Conservation (phyloP, 257 asterid genomes). For the Petunia axillaris region DNA sequence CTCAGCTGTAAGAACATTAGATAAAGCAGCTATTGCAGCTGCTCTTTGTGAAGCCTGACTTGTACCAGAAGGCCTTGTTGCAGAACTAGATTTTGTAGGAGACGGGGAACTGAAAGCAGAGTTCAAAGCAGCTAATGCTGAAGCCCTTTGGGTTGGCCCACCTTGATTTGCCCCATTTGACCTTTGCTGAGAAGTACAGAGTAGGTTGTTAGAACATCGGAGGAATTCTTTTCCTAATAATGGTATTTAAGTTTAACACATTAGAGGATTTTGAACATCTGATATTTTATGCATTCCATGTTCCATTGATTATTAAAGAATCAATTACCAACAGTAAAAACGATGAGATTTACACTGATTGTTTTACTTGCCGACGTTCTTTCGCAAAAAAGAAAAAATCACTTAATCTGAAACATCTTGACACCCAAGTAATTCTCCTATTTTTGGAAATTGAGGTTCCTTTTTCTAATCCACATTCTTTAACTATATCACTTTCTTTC, state of each 20-base stretch:
- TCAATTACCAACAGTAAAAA: not conserved
- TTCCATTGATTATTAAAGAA: constrained; percentile 4
- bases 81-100: constrained; percentile 52
- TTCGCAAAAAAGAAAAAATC: not conserved
- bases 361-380: not conserved
- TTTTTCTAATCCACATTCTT: not conserved
- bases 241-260: too few species aligned
- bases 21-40: constrained; percentile 96
- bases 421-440: not conserved
- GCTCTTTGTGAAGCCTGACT: constrained; percentile 82
- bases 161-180: constrained; percentile 72
- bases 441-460: not conserved
- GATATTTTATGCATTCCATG: not conserved
- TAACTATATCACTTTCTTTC: not conserved
- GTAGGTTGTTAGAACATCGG: not conserved
- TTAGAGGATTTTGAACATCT: not conserved
- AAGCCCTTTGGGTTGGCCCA: constrained; percentile 96
- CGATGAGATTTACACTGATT: not conserved
- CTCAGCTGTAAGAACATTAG: constrained; percentile 80
- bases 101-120: constrained; percentile 77
- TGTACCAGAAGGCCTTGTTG: constrained; percentile 53
- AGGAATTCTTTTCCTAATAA: too few species aligned
- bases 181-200: constrained; percentile 53
- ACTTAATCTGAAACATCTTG: not conserved
- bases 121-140: constrained; percentile 96